These are phyloP conservation scores for Claviceps arundinis DNA, from an alignment of 2,329 filamentous ascomycete genomes.

Conservation along the genomic window DNA sequence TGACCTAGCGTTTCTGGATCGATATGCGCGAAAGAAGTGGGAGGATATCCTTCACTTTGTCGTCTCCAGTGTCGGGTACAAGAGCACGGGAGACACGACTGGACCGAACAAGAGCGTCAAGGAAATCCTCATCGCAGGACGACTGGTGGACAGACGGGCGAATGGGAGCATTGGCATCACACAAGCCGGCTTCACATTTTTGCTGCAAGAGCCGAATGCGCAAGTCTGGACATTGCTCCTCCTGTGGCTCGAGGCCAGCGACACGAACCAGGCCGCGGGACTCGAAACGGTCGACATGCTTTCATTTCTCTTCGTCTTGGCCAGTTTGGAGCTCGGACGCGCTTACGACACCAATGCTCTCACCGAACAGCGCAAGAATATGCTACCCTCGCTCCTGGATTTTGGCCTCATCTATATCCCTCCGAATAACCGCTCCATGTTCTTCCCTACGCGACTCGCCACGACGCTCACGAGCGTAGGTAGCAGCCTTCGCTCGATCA, in stretches of 20 bases:
- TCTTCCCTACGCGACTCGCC: conserved; percentile 85
- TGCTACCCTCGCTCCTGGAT: conserved; percentile 81
- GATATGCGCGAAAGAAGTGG: conserved; percentile 80
- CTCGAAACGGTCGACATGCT: conserved; percentile 90
- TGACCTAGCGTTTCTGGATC: conserved; percentile 62
- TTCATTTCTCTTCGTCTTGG: conserved; percentile 90
- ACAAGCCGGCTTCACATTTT: conserved; percentile 83
- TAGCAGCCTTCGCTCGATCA: conserved; percentile 57
- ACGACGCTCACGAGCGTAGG: conserved; percentile 83
- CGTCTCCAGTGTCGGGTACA: conserved; percentile 59
- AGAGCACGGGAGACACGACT: conserved; percentile 30
- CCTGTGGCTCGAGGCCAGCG: conserved; percentile 79
- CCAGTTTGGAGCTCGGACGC: conserved; percentile 79
- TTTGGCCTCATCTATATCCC: conserved; percentile 82
- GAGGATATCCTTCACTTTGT: conserved; percentile 94
- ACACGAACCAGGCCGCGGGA: conserved; percentile 40
- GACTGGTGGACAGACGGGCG: conserved; percentile 55
- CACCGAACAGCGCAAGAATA: conserved; percentile 67
- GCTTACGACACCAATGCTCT: conserved; percentile 81
- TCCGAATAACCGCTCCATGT: conserved; percentile 42
- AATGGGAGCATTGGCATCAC: conserved; percentile 70
- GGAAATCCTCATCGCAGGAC: conserved; percentile 65
- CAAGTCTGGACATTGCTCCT: conserved; percentile 95
- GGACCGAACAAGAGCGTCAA: conserved; percentile 67
- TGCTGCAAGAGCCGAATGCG: conserved; percentile 88